These are phyloP conservation scores for Yarrowia sp. DNA, from an alignment of 805 yeast genomes.

Conservation along the genomic window DNA sequence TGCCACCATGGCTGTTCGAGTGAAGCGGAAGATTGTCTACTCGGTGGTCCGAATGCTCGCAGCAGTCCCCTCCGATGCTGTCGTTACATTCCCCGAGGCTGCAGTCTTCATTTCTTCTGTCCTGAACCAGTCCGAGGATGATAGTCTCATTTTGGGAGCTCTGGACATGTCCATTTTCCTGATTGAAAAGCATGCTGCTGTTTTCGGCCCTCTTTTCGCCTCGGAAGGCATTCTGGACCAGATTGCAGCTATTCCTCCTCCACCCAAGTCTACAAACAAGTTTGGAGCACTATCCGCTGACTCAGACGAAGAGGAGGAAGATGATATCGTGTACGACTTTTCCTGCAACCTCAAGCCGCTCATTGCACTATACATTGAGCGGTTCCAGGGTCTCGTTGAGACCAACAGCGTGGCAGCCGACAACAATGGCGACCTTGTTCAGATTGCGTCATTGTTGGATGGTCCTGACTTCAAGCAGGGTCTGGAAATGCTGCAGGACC, in stretches of 20 bases:
- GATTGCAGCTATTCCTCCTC: slow-evolving; percentile 35
- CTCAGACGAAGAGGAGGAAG: slow-evolving; percentile 28
- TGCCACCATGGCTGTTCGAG: slow-evolving; percentile 64
- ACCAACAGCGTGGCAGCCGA: not conserved
- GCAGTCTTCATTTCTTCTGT: slow-evolving; percentile 36
- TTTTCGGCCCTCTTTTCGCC: slow-evolving; percentile 50
- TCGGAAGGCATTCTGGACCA: slow-evolving; percentile 71
- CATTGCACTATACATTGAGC: slow-evolving; percentile 32
- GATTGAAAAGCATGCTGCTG: slow-evolving; percentile 44
- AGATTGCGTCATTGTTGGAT: slow-evolving; percentile 25
- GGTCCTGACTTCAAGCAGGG: slow-evolving; percentile 25
- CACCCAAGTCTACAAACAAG: slow-evolving; percentile 28
- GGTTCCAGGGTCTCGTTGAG: slow-evolving; percentile 16
- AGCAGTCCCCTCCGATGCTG: slow-evolving; percentile 37
- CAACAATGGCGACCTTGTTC: not conserved
- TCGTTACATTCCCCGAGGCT: slow-evolving; percentile 31
- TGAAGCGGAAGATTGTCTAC: slow-evolving; percentile 56
- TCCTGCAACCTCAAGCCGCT: slow-evolving; percentile 29
- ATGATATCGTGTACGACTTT: slow-evolving; percentile 32
- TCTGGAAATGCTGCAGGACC: slow-evolving; percentile 8
- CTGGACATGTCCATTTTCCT: slow-evolving; percentile 48
- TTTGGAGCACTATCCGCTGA: slow-evolving; percentile 28
- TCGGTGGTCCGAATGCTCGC: slow-evolving; percentile 52
- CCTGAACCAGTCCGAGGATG: slow-evolving; percentile 34
- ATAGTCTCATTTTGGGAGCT: slow-evolving; percentile 49